Base-by-base conservation (phyloP, 1,139 yeast species). In the Candida neerlandica region DNA sequence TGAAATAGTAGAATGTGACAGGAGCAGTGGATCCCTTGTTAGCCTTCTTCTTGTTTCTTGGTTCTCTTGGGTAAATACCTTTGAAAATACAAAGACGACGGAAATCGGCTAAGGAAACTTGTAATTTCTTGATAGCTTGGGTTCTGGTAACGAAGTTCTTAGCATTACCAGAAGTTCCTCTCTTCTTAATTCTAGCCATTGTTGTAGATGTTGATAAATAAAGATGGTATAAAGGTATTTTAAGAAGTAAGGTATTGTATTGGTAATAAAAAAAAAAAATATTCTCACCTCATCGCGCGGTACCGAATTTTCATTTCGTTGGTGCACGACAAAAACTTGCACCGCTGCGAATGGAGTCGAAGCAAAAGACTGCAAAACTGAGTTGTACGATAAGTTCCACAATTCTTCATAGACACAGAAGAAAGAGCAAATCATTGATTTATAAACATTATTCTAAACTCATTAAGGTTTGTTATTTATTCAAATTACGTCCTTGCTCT, bases 21-120 rank as follows among this genome's bases (percentile, higher is more conserved):
- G 96, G 97, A 16, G 96, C 96, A 12, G 97, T 90, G 19, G 96
- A 89, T 21, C 99, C 99, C 70, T 90, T 92, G 71, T 92, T 94
- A 54, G 98, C 97, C 80, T 90, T 92, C 84, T 89, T 91, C 75
- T 91, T 92, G 71, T 89, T 91, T 63, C 95, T 80, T 47, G 99
- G 98, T 67, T 94, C 99, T 67, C 99, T 82, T 50, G 99, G 99
- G 68, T 86, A 87, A 55, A 87, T 86, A 44, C 99, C 99, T 69
- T 94, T 94, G 81, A 94, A 90, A 66, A 94, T 94, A 80, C 99
- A 94, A 63, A 94, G 80, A 65, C 98, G 83, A 74, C 99, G 88
- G 82, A 94, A 94, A 72, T 94, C 99, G n/a, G 98, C 97, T 52
- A 95, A 78, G 2, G 98, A 88, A 43, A 95, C 88, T 71, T 94